These are phyloP conservation scores for Protomyces inouyei DNA, from an alignment of 1,139 yeast species.

Conservation along the genomic window DNA sequence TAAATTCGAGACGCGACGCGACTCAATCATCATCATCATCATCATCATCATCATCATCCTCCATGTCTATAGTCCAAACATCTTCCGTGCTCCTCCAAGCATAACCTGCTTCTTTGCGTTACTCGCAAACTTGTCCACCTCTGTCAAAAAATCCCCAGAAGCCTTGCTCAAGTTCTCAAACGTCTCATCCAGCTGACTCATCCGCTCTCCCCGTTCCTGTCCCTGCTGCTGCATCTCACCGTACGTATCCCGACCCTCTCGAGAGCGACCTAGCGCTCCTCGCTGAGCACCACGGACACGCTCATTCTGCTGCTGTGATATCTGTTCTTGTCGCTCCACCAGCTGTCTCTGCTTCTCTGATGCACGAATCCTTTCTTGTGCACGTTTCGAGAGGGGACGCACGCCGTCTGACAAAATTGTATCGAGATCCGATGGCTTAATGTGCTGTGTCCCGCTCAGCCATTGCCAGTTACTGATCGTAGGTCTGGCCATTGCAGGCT, in stretches of 20 bases:
- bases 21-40: background rate
- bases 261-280: conserved; percentile 34
- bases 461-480: conserved; percentile 74
- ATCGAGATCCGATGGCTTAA: conserved; percentile 54
- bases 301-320: conserved; percentile 35
- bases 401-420: conserved; percentile 42
- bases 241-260: conserved; percentile 25
- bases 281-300: conserved; percentile 35
- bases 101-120: conserved; percentile 36
- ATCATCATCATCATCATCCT: background rate
- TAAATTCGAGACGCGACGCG: background rate
- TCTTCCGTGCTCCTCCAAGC: conserved; percentile 6
- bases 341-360: conserved; percentile 31
- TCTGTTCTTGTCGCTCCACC: conserved; percentile 31
- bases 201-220: conserved; percentile 33
- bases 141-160: conserved; percentile 38
- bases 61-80: background rate
- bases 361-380: conserved; percentile 35
- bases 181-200: conserved; percentile 37
- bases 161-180: conserved; percentile 39
- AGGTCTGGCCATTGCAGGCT: conserved; percentile 62
- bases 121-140: conserved; percentile 36
- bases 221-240: conserved; percentile 30
- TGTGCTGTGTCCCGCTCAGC: conserved; percentile 70
- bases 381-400: conserved; percentile 40